These are phyloP conservation scores for Trichosporon sp. DNA, from an alignment of 1,284 basidiomycete species.

Conservation along the genomic window DNA sequence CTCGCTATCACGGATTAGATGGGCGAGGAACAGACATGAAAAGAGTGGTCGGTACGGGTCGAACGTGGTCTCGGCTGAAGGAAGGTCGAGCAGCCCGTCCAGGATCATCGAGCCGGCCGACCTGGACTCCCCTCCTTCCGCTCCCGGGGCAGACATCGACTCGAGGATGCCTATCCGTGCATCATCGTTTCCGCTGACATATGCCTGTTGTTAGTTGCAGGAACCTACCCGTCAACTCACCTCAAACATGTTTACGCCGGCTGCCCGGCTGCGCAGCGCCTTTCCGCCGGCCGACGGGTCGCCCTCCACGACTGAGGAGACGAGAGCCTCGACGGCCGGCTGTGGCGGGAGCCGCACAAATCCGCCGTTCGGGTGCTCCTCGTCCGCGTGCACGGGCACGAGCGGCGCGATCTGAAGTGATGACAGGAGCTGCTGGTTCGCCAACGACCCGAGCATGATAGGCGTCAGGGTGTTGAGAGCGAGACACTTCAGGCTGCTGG, in stretches of 20 bases:
- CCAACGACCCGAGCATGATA: constrained; percentile 48
- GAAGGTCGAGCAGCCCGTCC: constrained; percentile 50
- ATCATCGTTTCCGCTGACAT: constrained; percentile 46
- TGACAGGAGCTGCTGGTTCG: constrained; percentile 53
- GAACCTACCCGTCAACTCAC: constrained; percentile 19
- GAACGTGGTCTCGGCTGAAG: constrained; percentile 34
- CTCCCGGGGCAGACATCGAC: constrained; percentile 32
- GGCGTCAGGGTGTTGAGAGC: constrained; percentile 73
- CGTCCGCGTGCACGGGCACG: constrained; percentile 46
- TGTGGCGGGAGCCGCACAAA: constrained; percentile 45
- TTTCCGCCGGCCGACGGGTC: constrained; percentile 38
- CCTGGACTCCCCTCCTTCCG: constrained; percentile 27
- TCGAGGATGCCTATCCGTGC: constrained; percentile 47
- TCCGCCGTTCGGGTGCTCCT: constrained; percentile 46
- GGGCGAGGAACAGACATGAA: constrained; percentile 52
- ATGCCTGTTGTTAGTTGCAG: constrained; percentile 31
- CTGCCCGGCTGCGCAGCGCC: constrained; percentile 46
- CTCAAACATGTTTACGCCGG: constrained; percentile 51
- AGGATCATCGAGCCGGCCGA: constrained; percentile 53
- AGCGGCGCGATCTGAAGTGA: constrained; percentile 48
- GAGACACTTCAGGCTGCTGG: constrained; percentile 76
- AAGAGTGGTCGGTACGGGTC: constrained; percentile 54
- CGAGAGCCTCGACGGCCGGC: constrained; percentile 48
- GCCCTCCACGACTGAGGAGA: constrained; percentile 40
- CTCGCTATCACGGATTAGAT: constrained; percentile 54